Conservation (phyloP, 495 filamentous ascomycete genomes). For the Penicillium steckii region DNA sequence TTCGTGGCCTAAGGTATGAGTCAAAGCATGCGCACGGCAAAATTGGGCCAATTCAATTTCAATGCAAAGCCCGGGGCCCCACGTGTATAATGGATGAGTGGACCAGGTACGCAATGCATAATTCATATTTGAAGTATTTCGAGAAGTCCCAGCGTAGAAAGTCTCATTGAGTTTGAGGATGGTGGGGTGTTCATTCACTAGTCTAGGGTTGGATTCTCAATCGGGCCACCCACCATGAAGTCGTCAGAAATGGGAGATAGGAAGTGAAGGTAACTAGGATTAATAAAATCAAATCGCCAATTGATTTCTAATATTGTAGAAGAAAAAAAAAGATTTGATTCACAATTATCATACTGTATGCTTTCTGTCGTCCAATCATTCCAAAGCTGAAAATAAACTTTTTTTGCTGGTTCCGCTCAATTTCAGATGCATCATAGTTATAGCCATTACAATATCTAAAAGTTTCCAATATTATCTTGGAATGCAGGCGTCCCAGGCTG, state of each 20-base stretch:
- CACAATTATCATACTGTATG: slow-evolving; percentile 3
- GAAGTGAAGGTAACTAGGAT: not conserved
- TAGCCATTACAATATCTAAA: slow-evolving; percentile 10
- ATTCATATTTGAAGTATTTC: slow-evolving; percentile 5
- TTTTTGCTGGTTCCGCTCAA: slow-evolving; percentile 10
- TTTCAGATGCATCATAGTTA: not conserved
- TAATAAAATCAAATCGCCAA: slow-evolving; percentile 4
- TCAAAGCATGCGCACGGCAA: slow-evolving; percentile 12
- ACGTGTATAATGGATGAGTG: slow-evolving; percentile 11
- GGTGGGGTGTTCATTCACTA: slow-evolving; percentile 5
- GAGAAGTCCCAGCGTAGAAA: not conserved
- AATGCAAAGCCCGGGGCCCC: slow-evolving; percentile 2
- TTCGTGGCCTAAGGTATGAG: slow-evolving; percentile 8
- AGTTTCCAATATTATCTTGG: slow-evolving; percentile 5
- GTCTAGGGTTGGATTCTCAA: slow-evolving; percentile 19
- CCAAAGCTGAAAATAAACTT: not conserved
- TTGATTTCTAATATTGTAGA: slow-evolving; percentile 11
- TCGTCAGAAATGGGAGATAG: slow-evolving; percentile 1
- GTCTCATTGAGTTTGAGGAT: not conserved
- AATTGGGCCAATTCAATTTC: not conserved
- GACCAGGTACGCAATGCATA: slow-evolving; percentile 11
- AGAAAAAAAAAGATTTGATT: not conserved
- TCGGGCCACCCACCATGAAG: slow-evolving; percentile 17
- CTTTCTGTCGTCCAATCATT: not conserved
- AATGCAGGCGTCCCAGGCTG: slow-evolving; percentile 18